Evolutionary conservation across 2,329 filamentous ascomycete genomes (phyloP).

Genomic region (Aureobasidium musti): DNA sequence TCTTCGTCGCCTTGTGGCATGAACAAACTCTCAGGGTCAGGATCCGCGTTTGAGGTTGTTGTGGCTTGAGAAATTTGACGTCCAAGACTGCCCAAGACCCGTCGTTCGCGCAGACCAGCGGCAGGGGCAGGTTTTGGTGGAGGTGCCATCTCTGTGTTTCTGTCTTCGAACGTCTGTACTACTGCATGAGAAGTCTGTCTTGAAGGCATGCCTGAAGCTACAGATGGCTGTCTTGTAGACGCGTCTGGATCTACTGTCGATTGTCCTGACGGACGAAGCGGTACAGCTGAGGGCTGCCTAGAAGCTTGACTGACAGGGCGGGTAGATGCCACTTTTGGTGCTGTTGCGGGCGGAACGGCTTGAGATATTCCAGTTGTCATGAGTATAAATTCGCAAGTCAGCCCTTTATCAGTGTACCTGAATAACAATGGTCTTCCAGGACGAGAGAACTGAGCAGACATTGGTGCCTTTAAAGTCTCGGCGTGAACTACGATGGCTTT

Average conservation of each 20-base stretch:
- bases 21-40: constrained; percentile 70
- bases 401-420: constrained; percentile 64
- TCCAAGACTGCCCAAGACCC: constrained; percentile 34
- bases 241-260: constrained; percentile 15
- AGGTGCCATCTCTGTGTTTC: constrained; percentile 29
- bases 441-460: constrained; percentile 69
- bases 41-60: constrained; percentile 60
- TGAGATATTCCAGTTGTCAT: constrained; percentile 74
- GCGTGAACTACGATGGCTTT: constrained; percentile 76
- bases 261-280: constrained; percentile 14
- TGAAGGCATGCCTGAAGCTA: constrained; percentile 22
- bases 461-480: constrained; percentile 64
- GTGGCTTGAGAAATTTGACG: constrained; percentile 41
- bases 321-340: constrained; percentile 42
- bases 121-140: constrained; percentile 30
- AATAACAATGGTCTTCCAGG: constrained; percentile 73
- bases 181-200: constrained; percentile 8
- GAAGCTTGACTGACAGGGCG: constrained; percentile 39
- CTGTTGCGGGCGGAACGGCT: constrained; percentile 38
- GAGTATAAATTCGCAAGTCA: constrained; percentile 74
- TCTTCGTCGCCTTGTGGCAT: constrained; percentile 68
- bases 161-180: neutral
- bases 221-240: constrained; percentile 16
- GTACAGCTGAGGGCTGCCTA: constrained; percentile 35
- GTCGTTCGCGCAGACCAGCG: constrained; percentile 33